These are phyloP conservation scores for Tuber brumale DNA, from an alignment of 495 filamentous ascomycete genomes.

Conservation along the genomic window DNA sequence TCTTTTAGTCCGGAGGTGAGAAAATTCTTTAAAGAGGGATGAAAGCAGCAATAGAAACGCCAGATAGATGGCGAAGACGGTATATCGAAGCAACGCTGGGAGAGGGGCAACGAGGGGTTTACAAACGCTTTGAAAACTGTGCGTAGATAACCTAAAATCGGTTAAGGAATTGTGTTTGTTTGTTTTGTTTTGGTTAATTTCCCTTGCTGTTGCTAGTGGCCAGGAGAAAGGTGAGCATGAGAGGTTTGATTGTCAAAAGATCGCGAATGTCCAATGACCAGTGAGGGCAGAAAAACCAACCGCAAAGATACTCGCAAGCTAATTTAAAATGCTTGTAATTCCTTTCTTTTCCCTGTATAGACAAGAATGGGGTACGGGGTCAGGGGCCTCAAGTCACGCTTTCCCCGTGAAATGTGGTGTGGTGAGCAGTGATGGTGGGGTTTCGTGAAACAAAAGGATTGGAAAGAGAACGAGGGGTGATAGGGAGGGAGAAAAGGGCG, in stretches of 20 bases:
- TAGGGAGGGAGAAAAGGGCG: slow-evolving; percentile 22
- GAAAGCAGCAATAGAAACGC: slow-evolving; percentile 14
- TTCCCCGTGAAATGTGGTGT: slow-evolving; percentile 33
- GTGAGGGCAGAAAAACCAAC: slow-evolving; percentile 10
- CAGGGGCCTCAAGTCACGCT: slow-evolving; percentile 22
- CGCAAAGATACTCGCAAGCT: slow-evolving; percentile 29
- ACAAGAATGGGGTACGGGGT: neutral
- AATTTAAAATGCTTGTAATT: slow-evolving; percentile 13
- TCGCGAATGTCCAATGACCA: neutral
- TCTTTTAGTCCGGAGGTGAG: slow-evolving; percentile 14
- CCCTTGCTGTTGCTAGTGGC: slow-evolving; percentile 19
- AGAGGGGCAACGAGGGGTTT: neutral
- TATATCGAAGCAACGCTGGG: neutral
- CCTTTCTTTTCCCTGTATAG: neutral
- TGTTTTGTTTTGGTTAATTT: slow-evolving; percentile 13
- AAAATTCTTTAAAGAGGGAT: slow-evolving; percentile 18
- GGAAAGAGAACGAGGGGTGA: slow-evolving; percentile 22
- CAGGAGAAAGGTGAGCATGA: slow-evolving; percentile 11
- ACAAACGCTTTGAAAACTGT: slow-evolving; percentile 27
- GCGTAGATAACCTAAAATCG: slow-evolving; percentile 18
- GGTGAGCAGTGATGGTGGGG: slow-evolving; percentile 10
- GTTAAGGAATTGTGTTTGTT: slow-evolving; percentile 18
- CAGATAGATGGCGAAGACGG: slow-evolving; percentile 14
- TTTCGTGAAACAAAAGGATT: slow-evolving; percentile 27
- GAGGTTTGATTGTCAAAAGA: slow-evolving; percentile 10